Conservation (phyloP, 2,329 filamentous ascomycete species). For the Cladophialophora exuberans region DNA sequence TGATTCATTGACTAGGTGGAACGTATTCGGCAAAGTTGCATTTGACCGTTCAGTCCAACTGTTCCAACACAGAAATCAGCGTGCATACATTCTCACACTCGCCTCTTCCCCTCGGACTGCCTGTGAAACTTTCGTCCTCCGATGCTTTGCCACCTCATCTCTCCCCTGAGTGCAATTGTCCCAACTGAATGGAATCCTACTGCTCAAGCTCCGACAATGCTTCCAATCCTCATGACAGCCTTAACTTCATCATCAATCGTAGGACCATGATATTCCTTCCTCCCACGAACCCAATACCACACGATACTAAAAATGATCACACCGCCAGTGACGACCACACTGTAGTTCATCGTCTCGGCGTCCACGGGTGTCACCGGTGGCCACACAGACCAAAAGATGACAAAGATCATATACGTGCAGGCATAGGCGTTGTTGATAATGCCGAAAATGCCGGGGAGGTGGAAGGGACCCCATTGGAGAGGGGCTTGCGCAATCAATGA, state of each 20-base stretch:
- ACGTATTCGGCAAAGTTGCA: too few species aligned
- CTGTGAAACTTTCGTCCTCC: not conserved
- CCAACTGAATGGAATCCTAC: too few species aligned
- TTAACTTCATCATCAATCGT: conserved; percentile 38
- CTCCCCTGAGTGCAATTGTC: too few species aligned
- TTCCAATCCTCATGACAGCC: conserved; percentile 22
- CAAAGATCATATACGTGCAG: conserved; percentile 56
- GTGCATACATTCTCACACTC: too few species aligned
- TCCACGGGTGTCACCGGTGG: conserved; percentile 42
- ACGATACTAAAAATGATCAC: conserved; percentile 50
- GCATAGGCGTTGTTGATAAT: conserved; percentile 59
- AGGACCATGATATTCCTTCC: conserved; percentile 52
- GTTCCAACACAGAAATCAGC: too few species aligned
- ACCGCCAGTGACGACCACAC: conserved; percentile 48
- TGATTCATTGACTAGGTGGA: too few species aligned
- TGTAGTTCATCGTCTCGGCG: conserved; percentile 53
- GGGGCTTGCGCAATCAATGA: conserved; percentile 35
- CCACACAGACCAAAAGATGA: conserved; percentile 62
- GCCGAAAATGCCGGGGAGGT: conserved; percentile 54
- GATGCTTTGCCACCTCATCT: not conserved
- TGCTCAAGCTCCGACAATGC: conserved; percentile 13
- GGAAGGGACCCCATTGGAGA: conserved; percentile 61
- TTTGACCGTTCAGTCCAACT: too few species aligned
- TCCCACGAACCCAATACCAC: conserved; percentile 51
- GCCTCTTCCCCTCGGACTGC: too few species aligned